A percentile compares a stretch with the other conserved stretches of the same genome.
Conservation (phyloP, 176 grass and related monocot species). For the Rhynchospora tenuis region DNA sequence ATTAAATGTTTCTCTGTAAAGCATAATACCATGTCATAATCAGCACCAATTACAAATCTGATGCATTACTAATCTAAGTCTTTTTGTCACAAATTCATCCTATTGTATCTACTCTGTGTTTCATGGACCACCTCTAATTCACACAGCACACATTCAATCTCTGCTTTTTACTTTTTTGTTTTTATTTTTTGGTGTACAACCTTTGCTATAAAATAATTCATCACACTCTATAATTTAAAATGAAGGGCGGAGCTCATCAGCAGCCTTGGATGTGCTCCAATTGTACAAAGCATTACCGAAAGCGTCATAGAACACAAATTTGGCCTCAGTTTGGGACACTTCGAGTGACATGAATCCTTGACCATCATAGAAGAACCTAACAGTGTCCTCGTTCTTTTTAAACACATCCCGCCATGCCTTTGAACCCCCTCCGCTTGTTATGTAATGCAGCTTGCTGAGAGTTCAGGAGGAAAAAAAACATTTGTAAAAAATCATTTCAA, state of each 20-base stretch:
- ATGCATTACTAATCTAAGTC: background rate
- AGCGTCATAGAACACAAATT: constrained; percentile 60
- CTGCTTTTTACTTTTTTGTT: background rate
- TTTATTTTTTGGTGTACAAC: background rate
- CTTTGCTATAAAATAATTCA: background rate
- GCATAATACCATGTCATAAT: background rate
- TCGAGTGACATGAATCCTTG: constrained; percentile 92
- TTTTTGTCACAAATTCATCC: background rate
- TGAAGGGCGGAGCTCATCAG: background rate
- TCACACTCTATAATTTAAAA: background rate
- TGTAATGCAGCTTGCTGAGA: constrained; percentile 69
- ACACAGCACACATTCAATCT: background rate
- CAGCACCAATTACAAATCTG: background rate
- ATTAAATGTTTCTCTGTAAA: background rate
- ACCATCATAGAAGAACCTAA: constrained; percentile 77
- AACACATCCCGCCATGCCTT: constrained; percentile 75
- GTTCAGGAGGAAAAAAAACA: background rate
- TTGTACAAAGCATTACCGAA: constrained; percentile 48
- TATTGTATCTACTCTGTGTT: background rate
- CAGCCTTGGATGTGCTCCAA: constrained; percentile 40
- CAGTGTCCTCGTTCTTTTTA: constrained; percentile 53
- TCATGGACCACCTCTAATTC: background rate
- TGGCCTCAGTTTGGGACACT: constrained; percentile 33
- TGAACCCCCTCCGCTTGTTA: constrained; percentile 80
- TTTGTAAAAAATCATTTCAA: background rate